Percentiles rank a stretch among this genome's conserved stretches.
These are phyloP conservation scores for Eleusine coracana DNA, from an alignment of 176 grass and related monocot genomes.

Conservation along the genomic window DNA sequence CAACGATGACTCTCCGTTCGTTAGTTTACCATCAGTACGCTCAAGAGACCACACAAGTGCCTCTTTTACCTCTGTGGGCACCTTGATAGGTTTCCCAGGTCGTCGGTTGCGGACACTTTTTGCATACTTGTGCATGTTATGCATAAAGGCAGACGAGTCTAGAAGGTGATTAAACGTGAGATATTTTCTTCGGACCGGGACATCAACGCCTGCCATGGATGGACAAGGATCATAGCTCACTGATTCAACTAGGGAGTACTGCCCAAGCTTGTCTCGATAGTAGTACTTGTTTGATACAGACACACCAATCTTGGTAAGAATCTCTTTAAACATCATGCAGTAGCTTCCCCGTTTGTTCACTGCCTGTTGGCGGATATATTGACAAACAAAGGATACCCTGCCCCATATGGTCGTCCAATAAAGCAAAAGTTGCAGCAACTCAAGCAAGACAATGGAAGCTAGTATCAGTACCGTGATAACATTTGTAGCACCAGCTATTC, in stretches of 20 bases:
- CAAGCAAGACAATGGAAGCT: neutral
- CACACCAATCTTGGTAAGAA: constrained; percentile 4
- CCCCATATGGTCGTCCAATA: constrained; percentile 14
- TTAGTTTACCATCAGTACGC: neutral
- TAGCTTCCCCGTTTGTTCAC: neutral
- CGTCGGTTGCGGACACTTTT: too few relatives aligned
- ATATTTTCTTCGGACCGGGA: neutral
- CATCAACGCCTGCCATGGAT: neutral
- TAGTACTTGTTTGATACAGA: neutral
- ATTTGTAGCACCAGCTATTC: neutral
- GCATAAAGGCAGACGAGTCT: neutral
- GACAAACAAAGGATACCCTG: constrained; percentile 15
- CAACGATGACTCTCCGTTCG: constrained; percentile 3
- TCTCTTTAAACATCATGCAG: neutral
- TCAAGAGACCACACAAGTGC: neutral
- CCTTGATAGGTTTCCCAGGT: neutral
- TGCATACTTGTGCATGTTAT: neutral
- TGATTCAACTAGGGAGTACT: constrained; percentile 3
- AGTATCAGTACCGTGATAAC: neutral
- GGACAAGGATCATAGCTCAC: neutral
- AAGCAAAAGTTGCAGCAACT: neutral
- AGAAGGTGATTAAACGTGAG: neutral
- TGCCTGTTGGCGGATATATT: neutral
- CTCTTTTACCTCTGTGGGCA: neutral
- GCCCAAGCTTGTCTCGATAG: neutral